Percentiles rank a stretch among this genome's conserved stretches.
Conservation (phyloP, 192 early-diverging fungal genomes). For the Mortierella claussenii region DNA sequence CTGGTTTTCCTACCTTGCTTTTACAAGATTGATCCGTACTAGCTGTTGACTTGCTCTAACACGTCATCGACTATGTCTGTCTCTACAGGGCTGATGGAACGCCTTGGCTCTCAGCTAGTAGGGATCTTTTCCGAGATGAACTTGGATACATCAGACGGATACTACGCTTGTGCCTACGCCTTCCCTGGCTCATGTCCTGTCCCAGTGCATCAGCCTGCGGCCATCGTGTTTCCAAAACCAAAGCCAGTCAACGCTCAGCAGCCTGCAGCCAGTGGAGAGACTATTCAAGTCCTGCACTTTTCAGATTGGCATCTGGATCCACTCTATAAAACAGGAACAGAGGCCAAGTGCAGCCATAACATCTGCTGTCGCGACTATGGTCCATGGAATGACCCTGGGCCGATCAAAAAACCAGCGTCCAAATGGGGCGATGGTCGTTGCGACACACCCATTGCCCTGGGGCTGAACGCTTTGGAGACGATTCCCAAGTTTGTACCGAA, state of each 20-base stretch:
- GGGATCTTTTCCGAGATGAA: conserved; percentile 41
- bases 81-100: conserved; percentile 35
- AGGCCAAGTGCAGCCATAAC: conserved; percentile 61
- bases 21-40: too few relatives aligned
- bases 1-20: not conserved
- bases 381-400: conserved; percentile 42
- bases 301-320: conserved; percentile 69
- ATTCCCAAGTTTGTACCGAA: conserved; percentile 52
- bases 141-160: conserved; percentile 36
- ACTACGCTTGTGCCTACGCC: conserved; percentile 43
- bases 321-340: conserved; percentile 54
- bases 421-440: conserved; percentile 61
- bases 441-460: conserved; percentile 60
- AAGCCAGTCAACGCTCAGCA: conserved; percentile 50
- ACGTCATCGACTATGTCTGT: too few relatives aligned
- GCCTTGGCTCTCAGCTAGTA: conserved; percentile 29
- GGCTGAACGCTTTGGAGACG: conserved; percentile 54
- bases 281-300: conserved; percentile 60
- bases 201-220: conserved; percentile 26
- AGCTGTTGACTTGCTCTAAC: too few relatives aligned
- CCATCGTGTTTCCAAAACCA: conserved; percentile 56
- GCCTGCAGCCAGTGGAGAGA: conserved; percentile 40
- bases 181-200: conserved; percentile 48
- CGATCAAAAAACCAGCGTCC: conserved; percentile 42
- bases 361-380: conserved; percentile 62